Conservation (phyloP, 768 basidiomycete genomes). For the Russula sp. region DNA sequence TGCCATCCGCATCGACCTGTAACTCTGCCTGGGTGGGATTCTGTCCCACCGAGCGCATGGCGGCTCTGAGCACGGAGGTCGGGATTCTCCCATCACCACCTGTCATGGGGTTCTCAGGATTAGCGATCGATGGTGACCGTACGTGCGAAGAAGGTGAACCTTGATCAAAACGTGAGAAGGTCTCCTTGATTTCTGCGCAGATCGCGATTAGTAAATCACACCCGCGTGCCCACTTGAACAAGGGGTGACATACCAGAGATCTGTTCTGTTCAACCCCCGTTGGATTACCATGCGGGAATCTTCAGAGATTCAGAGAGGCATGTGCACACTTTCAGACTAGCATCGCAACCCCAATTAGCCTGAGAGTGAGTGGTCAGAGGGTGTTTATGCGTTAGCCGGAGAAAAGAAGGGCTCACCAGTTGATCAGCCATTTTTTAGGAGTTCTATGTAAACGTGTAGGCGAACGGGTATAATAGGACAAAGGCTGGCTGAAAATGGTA, state of each 20-base stretch:
- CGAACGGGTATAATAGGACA: neutral
- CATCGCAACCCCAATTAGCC: constrained; percentile 5
- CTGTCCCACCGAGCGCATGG: constrained; percentile 90
- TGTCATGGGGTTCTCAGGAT: constrained; percentile 34
- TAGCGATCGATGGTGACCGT: neutral
- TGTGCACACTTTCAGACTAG: constrained; percentile 56
- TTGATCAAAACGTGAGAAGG: constrained; percentile 96
- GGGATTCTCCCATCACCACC: constrained; percentile 92
- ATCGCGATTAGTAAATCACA: constrained; percentile 1
- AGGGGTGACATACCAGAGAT: constrained; percentile 65
- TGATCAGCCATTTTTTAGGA: constrained; percentile 48
- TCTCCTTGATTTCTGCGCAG: constrained; percentile 92
- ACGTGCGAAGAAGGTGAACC: neutral
- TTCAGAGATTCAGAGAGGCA: constrained; percentile 25
- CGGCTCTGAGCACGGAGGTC: constrained; percentile 83
- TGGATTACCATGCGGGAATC: neutral
- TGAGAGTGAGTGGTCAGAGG: neutral
- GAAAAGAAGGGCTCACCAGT: no score
- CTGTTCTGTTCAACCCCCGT: constrained; percentile 58
- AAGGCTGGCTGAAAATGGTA: neutral
- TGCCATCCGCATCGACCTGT: constrained; percentile 84
- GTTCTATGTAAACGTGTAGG: constrained; percentile 14
- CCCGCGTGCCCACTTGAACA: constrained; percentile 7
- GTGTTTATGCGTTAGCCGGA: neutral
- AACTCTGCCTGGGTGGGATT: constrained; percentile 91